These are phyloP conservation scores for Mortierella hygrophila DNA, from an alignment of 192 early-diverging fungal species.

Conservation along the genomic window DNA sequence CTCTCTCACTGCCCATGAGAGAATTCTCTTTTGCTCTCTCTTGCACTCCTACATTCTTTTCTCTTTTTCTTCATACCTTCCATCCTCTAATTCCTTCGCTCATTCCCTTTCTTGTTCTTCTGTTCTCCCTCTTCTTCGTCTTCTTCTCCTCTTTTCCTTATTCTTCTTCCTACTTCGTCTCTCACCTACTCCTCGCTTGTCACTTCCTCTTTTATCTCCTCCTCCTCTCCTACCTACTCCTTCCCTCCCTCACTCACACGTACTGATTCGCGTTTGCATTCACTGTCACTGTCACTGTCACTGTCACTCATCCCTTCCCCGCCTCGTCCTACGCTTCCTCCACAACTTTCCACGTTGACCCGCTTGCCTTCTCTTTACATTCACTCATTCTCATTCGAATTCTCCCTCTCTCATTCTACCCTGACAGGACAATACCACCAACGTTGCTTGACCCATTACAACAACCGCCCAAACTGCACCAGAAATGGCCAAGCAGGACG, in stretches of 20 bases:
- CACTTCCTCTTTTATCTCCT: neutral
- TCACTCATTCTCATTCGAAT: no score
- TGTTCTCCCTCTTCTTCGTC: neutral
- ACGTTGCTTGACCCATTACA: neutral
- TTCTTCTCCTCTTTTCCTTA: neutral
- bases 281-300: neutral
- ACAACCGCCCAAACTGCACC: neutral
- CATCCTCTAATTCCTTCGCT: neutral
- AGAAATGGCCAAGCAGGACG: slow-evolving; percentile 18
- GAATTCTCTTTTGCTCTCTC: no score
- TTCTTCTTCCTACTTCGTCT: neutral
- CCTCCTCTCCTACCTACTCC: neutral
- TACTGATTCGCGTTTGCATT: neutral
- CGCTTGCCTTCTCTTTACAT: neutral
- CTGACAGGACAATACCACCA: neutral
- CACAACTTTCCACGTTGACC: neutral
- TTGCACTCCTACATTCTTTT: no score
- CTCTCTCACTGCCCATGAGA: no score
- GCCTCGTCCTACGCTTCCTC: neutral
- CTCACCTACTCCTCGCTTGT: neutral
- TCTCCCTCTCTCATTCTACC: neutral
- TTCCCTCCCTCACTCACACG: neutral
- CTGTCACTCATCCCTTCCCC: neutral
- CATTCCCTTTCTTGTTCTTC: neutral
- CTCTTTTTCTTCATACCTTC: neutral